A percentile compares a stretch with the other conserved stretches of the same genome.
phyloP scores from a whole-genome alignment of 2,329 filamentous ascomycete genomes.

The Nemania bipapillata region DNA sequence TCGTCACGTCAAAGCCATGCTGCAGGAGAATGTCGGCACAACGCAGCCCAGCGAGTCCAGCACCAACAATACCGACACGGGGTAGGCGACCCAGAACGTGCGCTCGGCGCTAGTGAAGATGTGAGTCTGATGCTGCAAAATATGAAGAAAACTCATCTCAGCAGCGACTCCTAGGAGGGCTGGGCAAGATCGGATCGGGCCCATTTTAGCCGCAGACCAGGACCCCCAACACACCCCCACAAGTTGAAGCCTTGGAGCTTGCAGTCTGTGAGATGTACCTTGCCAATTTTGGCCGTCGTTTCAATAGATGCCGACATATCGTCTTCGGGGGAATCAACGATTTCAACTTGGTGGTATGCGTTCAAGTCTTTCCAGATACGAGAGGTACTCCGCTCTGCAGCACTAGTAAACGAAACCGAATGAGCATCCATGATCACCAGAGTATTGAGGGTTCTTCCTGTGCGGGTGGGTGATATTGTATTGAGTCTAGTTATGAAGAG shows the following conservation, averaged over 20 bases:
- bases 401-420: conserved; percentile 61
- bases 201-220: conserved; percentile 40
- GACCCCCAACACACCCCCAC: conserved; percentile 46
- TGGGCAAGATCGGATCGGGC: conserved; percentile 47
- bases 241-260: conserved; percentile 47
- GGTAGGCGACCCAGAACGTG: conserved; percentile 53
- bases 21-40: conserved; percentile 74
- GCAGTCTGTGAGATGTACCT: conserved; percentile 52
- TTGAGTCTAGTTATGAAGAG: neutral
- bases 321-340: conserved; percentile 51
- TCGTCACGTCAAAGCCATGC: conserved; percentile 73
- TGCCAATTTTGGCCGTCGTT: conserved; percentile 51
- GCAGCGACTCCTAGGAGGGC: conserved; percentile 48
- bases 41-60: conserved; percentile 75
- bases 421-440: conserved; percentile 62
- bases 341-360: conserved; percentile 54
- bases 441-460: conserved; percentile 1
- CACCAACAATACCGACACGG: conserved; percentile 74
- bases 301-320: conserved; percentile 49
- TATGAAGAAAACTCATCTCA: conserved; percentile 46
- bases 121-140: conserved; percentile 40
- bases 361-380: conserved; percentile 63
- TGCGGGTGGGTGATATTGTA: neutral
- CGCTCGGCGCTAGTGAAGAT: conserved; percentile 45
- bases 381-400: conserved; percentile 57